phyloP scores from a whole-genome alignment of 208 protist species.

The Leishmania martiniquensis region DNA sequence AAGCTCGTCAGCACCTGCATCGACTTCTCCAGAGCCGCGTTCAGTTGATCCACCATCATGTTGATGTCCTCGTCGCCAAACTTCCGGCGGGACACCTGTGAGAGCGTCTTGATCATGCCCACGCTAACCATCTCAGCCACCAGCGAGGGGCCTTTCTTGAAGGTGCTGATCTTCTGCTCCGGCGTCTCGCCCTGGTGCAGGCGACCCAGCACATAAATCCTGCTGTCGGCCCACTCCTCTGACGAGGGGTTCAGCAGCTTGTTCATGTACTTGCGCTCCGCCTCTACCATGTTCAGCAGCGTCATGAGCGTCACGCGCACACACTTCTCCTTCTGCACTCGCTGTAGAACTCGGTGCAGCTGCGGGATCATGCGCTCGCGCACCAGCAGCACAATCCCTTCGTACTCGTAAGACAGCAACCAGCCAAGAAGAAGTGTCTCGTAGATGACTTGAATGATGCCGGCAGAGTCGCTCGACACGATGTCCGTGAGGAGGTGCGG shows the following conservation, averaged over 20 bases:
- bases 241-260: slow-evolving; percentile 52
- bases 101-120: slow-evolving; percentile 90
- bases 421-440: slow-evolving; percentile 78
- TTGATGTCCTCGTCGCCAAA: slow-evolving; percentile 94
- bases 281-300: slow-evolving; percentile 83
- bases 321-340: slow-evolving; percentile 94
- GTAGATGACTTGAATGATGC: slow-evolving; percentile 88
- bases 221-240: slow-evolving; percentile 51
- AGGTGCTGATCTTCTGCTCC: slow-evolving; percentile 28
- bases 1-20: slow-evolving; percentile 93
- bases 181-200: slow-evolving; percentile 36
- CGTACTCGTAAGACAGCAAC: slow-evolving; percentile 88
- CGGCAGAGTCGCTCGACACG: slow-evolving; percentile 74
- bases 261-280: slow-evolving; percentile 69
- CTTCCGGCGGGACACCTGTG: slow-evolving; percentile 75
- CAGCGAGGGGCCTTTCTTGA: slow-evolving; percentile 64
- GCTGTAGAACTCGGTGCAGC: slow-evolving; percentile 85
- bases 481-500: slow-evolving; percentile 84
- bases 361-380: slow-evolving; percentile 83
- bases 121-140: slow-evolving; percentile 92
- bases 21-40: slow-evolving; percentile 71
- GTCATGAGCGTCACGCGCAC: slow-evolving; percentile 88
- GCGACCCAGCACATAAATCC: slow-evolving; percentile 41
- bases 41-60: slow-evolving; percentile 65
- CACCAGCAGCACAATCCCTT: slow-evolving; percentile 74